A percentile compares a stretch with the other conserved stretches of the same genome.
phyloP scores from a whole-genome alignment of 2,329 filamentous ascomycete genomes.

The Alternaria ventricosa region DNA sequence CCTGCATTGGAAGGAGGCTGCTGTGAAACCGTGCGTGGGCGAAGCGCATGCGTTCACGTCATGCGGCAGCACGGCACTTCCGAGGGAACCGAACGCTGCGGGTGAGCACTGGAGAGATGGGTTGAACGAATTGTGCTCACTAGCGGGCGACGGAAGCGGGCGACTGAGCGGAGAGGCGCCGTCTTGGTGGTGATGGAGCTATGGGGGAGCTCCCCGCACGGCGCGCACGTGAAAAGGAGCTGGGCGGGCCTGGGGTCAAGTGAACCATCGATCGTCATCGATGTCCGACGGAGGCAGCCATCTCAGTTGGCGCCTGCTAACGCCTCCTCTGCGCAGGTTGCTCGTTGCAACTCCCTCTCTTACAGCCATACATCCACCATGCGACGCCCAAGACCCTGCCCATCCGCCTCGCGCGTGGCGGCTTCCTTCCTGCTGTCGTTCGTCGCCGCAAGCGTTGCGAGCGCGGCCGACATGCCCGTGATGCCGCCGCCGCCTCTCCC shows the following conservation, averaged over 20 bases:
- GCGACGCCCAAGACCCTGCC: slow-evolving; percentile 42
- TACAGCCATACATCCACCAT: slow-evolving; percentile 21
- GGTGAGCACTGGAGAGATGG: not conserved
- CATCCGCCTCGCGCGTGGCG: slow-evolving; percentile 68
- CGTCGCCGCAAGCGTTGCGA: slow-evolving; percentile 62
- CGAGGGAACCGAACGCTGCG: not conserved
- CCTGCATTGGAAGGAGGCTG: slow-evolving; percentile 30
- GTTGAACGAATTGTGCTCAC: not conserved
- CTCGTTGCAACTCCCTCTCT: not conserved
- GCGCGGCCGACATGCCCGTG: slow-evolving; percentile 42
- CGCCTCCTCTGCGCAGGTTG: not conserved
- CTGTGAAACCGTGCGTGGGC: slow-evolving; percentile 24
- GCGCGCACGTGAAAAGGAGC: slow-evolving; percentile 17
- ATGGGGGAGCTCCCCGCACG: slow-evolving; percentile 11
- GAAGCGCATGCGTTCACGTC: slow-evolving; percentile 39
- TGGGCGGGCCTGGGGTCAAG: slow-evolving; percentile 7
- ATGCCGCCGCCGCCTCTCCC: slow-evolving; percentile 31
- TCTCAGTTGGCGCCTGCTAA: not conserved
- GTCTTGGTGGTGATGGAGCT: not conserved
- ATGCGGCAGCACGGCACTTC: slow-evolving; percentile 25
- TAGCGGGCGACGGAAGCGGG: not conserved
- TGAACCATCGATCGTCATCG: slow-evolving; percentile 17
- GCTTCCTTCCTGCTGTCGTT: slow-evolving; percentile 70
- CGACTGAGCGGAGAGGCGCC: not conserved
- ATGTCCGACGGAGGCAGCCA: slow-evolving; percentile 5